Evolutionary conservation across 2,329 filamentous ascomycete species (phyloP), one percentile per base, ranked within the genome.

Genomic region (Chaetomium globosum): DNA sequence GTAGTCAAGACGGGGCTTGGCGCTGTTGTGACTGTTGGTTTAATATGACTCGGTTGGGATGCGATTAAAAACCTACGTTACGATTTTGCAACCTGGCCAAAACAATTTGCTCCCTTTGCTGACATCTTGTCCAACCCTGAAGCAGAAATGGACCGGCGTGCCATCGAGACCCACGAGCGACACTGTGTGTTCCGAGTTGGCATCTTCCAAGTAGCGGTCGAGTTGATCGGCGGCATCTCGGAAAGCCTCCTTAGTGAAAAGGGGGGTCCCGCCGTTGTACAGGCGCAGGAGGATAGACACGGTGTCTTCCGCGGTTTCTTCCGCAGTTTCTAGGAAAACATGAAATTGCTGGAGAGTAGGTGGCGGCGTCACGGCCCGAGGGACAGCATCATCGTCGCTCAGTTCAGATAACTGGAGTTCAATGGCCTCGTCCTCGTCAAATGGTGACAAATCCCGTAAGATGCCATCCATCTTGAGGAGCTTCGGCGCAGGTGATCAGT

Each of bases 1-100:
- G 39, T 59, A 59, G 19, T 49, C 57, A 5, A 59, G 57, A 16
- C 13, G 26, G 26, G 57, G 57, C 10, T 51, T 59, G 28, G 57
- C 21, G 28, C 57, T 59, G 46, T 30, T 12, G n/a, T 13, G 21
- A n/a, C 33, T 39, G 53, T 21, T 23, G 12, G 10, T 9, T 39
- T 19, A 39, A 6, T 39, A n/a, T 39, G 31, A 39, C 4, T 21
- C 33, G 52, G 26, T 19, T 39, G n/a, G 12, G 5, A 2, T 8
- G n/a, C 4, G 23, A 30, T 30, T n/a, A 54, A 13, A 43, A 12
- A 48, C 43, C 5, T 49, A 59, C 39, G 9, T 31, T 21, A 31
- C 10, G 9, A 59, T n/a, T 3, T 31, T 23, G 28, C 30, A 58
- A 36, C 21, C 55, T 21, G 33, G 55, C 33, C 55, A 58, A 26